Percentiles rank a stretch among this genome's conserved stretches.
Evolutionary conservation across 495 filamentous ascomycete species (phyloP).

Genomic region (Immersiella caudata): DNA sequence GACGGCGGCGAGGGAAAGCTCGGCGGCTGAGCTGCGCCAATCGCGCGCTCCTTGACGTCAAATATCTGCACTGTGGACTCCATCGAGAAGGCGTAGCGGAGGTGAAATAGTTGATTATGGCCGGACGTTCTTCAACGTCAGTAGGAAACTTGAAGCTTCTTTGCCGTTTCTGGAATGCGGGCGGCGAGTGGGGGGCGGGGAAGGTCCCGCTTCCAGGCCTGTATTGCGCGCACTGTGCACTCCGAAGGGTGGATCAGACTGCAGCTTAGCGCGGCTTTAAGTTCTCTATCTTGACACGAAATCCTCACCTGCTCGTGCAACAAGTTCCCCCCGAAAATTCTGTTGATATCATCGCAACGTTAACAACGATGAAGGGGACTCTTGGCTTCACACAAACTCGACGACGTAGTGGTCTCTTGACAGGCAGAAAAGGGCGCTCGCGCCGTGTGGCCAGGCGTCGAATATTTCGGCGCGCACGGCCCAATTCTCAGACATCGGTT

Average conservation of each 20-base stretch:
- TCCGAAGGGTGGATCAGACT: not conserved
- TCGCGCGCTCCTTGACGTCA: conserved; percentile 77
- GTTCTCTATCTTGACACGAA: too few species aligned
- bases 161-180: not conserved
- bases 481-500: too few species aligned
- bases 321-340: too few species aligned
- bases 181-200: not conserved
- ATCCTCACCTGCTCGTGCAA: too few species aligned
- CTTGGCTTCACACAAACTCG: too few species aligned
- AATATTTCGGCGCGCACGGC: too few species aligned
- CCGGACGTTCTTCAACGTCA: not conserved
- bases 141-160: not conserved
- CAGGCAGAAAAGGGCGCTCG: too few species aligned
- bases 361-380: too few species aligned
- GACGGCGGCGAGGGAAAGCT: conserved; percentile 62
- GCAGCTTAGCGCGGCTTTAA: too few species aligned
- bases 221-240: not conserved
- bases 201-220: not conserved
- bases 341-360: too few species aligned
- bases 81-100: conserved; percentile 34
- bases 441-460: too few species aligned
- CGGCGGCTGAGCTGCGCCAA: conserved; percentile 59
- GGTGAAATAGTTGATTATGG: not conserved
- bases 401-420: too few species aligned
- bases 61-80: conserved; percentile 58